phyloP scores from a whole-genome alignment of 129 eudicot genomes.

The Artemisia argyi region DNA sequence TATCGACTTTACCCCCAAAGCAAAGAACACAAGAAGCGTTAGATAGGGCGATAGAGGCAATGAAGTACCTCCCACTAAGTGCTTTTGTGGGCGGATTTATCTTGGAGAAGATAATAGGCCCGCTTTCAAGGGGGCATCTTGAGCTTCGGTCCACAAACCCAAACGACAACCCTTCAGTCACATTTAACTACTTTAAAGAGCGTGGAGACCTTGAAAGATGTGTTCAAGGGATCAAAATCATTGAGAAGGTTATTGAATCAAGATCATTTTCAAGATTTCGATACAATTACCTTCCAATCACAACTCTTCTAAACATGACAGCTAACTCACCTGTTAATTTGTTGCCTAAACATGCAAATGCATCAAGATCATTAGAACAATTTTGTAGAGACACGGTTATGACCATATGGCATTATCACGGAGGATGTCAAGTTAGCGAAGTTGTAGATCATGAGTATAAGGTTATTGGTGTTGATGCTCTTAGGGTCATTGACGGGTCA shows the following conservation, averaged over 20 bases:
- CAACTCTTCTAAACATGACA: constrained; percentile 61
- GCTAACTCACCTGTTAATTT: constrained; percentile 59
- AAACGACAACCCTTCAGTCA: constrained; percentile 65
- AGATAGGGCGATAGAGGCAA: constrained; percentile 51
- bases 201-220: constrained; percentile 69
- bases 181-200: constrained; percentile 83
- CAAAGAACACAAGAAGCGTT: constrained; percentile 74
- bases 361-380: constrained; percentile 61
- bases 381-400: constrained; percentile 74
- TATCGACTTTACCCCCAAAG: constrained; percentile 83
- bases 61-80: constrained; percentile 49
- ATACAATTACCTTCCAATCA: constrained; percentile 37
- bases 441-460: constrained; percentile 79
- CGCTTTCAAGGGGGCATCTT: constrained; percentile 73
- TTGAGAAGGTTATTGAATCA: constrained; percentile 58
- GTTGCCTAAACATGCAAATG: constrained; percentile 73
- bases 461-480: constrained; percentile 75
- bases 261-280: constrained; percentile 60
- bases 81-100: constrained; percentile 79
- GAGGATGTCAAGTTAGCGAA: constrained; percentile 75
- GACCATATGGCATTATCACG: constrained; percentile 97
- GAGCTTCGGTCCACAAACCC: constrained; percentile 55
- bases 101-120: constrained; percentile 75
- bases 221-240: constrained; percentile 63
- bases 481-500: constrained; percentile 91